Conservation (phyloP, 139 green algal species). For the Coccomyxa sp. region DNA sequence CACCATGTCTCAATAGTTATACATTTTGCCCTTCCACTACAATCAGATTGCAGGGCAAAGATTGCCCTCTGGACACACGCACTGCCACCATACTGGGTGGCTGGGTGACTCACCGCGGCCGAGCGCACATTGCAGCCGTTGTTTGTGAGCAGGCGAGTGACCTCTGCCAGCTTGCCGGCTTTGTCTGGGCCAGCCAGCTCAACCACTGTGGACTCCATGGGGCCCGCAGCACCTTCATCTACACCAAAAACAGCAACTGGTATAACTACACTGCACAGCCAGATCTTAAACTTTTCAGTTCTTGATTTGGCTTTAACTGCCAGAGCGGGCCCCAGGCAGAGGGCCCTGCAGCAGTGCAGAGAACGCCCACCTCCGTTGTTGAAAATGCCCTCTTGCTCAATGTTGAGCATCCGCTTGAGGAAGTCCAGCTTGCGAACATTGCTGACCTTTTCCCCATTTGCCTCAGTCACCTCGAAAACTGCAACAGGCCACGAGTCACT, state of each 20-base stretch:
- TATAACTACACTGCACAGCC: not conserved
- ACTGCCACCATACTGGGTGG: not conserved
- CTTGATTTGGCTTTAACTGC: not conserved
- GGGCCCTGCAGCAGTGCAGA: too few species aligned
- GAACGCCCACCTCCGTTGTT: too few species aligned
- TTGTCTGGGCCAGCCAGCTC: constrained; percentile 82
- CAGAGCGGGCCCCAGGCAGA: not conserved
- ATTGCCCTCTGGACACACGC: too few species aligned
- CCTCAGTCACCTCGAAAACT: constrained; percentile 88
- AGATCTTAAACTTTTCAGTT: not conserved
- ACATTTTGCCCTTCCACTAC: not conserved
- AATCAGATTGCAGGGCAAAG: not conserved
- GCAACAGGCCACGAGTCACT: constrained; percentile 15
- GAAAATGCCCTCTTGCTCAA: not conserved
- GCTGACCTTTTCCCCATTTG: constrained; percentile 65
- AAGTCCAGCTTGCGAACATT: constrained; percentile 68
- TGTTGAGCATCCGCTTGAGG: constrained; percentile 56
- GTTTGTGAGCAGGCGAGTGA: constrained; percentile 73
- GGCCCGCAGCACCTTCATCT: constrained; percentile 30
- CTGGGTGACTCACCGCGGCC: constrained; percentile 53
- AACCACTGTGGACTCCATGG: constrained; percentile 69
- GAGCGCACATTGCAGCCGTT: constrained; percentile 82
- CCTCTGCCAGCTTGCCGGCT: constrained; percentile 74
- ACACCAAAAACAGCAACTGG: constrained; percentile 15
- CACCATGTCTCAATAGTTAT: not conserved